Evolutionary conservation across 2,329 filamentous ascomycete genomes (phyloP), one percentile per base, ranked within the genome.

Genomic region (Aspergillus tanneri): DNA sequence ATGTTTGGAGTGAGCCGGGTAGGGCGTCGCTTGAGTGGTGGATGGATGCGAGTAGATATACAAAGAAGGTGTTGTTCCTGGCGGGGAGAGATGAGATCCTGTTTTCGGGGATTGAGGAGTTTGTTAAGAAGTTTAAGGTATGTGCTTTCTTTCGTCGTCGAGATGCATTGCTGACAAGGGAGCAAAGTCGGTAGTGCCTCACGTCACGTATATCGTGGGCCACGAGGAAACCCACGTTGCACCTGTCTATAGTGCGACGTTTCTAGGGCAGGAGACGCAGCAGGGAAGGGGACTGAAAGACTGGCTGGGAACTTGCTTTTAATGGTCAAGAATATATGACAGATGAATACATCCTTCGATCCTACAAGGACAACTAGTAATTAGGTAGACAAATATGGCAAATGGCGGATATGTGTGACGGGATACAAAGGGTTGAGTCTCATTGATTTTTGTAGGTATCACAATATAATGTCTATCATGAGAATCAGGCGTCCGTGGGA

Each of bases 51-150:
- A 67, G 30, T 8, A 18, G 19, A 18, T 16, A 72, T 8, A 71
- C 78, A 7, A 66, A 72, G 44, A 70, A 75, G 35, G 68, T 83
- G 1, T 54, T 82, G 30, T 65, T 84, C 11, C 73, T 77, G 58
- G 77, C 69, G 4, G 82, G 81, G 2, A 71, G 64, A 3, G 72
- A 77, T 43, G 81, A 84, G 67, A 63, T 82, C 10, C 52, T 84
- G 27, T 65, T 81, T 23, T 61, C 58, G n/a, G 40, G 48, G 2
- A 60, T 70, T 52, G 57, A 63, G 18, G 55, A 46, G 16, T 67
- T 69, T 56, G 66, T 52, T 28, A 56, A 65, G 44, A 67, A 60
- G 48, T 47, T 69, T 3, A 60, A 63, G 63, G 65, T 68, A 55
- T 36, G 57, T 37, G 21, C 10, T 21, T n/a, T 19, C 8, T 7